Evolutionary conservation across 805 yeast species (phyloP).

Genomic region (Clavispora carvajalis): DNA sequence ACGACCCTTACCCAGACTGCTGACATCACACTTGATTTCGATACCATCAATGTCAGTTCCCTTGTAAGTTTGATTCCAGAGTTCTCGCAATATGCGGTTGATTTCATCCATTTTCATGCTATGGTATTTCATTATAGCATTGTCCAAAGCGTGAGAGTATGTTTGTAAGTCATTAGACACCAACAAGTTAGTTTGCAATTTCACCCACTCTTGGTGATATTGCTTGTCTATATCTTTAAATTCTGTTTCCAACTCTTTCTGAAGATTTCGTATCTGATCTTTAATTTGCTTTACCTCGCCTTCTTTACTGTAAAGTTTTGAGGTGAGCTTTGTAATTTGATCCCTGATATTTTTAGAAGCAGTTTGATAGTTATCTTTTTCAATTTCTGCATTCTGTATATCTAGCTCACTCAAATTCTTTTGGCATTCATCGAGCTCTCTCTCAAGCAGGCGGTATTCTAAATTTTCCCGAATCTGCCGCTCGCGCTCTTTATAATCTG

Average conservation of each 20-base stretch:
- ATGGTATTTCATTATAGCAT: slow-evolving; percentile 91
- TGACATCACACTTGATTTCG: slow-evolving; percentile 75
- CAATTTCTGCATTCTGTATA: slow-evolving; percentile 51
- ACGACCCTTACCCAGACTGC: slow-evolving; percentile 44
- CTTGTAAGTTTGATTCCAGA: slow-evolving; percentile 91
- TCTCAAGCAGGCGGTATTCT: slow-evolving; percentile 45
- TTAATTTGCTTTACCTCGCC: slow-evolving; percentile 86
- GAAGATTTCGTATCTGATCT: slow-evolving; percentile 56
- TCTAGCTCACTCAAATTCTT: slow-evolving; percentile 42
- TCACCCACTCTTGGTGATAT: slow-evolving; percentile 68
- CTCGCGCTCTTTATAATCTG: slow-evolving; percentile 57
- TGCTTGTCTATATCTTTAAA: slow-evolving; percentile 59
- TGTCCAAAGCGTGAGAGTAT: slow-evolving; percentile 81
- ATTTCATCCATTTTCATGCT: slow-evolving; percentile 88
- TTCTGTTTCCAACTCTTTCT: slow-evolving; percentile 62
- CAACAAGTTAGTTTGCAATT: slow-evolving; percentile 67
- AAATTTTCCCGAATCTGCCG: slow-evolving; percentile 61
- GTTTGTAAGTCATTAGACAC: slow-evolving; percentile 77
- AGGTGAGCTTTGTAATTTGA: slow-evolving; percentile 49
- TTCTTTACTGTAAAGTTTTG: slow-evolving; percentile 63
- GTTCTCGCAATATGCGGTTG: slow-evolving; percentile 78
- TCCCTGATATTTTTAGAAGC: slow-evolving; percentile 48
- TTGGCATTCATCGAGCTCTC: slow-evolving; percentile 33
- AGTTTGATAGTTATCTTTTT: slow-evolving; percentile 56
- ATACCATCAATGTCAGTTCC: slow-evolving; percentile 95